Percentiles rank a stretch among this genome's conserved stretches.
Evolutionary conservation across 805 yeast species (phyloP).

Genomic region (Teunomyces atbi): DNA sequence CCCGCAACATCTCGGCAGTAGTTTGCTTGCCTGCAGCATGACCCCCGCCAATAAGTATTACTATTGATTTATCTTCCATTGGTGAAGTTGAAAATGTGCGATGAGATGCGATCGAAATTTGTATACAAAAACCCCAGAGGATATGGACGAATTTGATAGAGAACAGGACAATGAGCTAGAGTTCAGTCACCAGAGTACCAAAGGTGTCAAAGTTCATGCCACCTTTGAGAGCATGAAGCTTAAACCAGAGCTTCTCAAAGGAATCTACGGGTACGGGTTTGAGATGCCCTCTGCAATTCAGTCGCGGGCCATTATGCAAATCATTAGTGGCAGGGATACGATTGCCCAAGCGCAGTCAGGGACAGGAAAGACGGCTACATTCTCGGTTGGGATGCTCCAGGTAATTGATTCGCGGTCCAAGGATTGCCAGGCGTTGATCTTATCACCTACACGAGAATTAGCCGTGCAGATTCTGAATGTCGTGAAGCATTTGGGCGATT

Average conservation of each 20-base stretch:
- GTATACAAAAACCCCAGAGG: background rate
- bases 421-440: constrained; percentile 87
- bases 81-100: constrained; percentile 5
- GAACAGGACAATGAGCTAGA: constrained; percentile 58
- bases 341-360: constrained; percentile 89
- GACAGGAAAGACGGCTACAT: constrained; percentile 89
- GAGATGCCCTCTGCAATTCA: constrained; percentile 83
- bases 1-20: constrained; percentile 35
- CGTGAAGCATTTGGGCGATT: constrained; percentile 82
- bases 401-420: constrained; percentile 69
- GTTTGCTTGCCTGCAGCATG: constrained; percentile 56
- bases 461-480: constrained; percentile 96
- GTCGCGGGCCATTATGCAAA: constrained; percentile 75
- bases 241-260: constrained; percentile 36
- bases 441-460: constrained; percentile 97
- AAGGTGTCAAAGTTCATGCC: constrained; percentile 53
- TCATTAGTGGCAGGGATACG: constrained; percentile 68
- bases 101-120: background rate
- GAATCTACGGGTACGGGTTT: constrained; percentile 79
- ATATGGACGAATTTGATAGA: constrained; percentile 56
- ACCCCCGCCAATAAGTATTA: constrained; percentile 61
- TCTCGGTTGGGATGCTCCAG: constrained; percentile 70
- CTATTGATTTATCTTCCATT: constrained; percentile 13
- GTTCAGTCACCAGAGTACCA: constrained; percentile 49
- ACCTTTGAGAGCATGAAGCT: constrained; percentile 43